These are phyloP conservation scores for Tetradesmus obliquus DNA, from an alignment of 139 green algal species.

Conservation along the genomic window DNA sequence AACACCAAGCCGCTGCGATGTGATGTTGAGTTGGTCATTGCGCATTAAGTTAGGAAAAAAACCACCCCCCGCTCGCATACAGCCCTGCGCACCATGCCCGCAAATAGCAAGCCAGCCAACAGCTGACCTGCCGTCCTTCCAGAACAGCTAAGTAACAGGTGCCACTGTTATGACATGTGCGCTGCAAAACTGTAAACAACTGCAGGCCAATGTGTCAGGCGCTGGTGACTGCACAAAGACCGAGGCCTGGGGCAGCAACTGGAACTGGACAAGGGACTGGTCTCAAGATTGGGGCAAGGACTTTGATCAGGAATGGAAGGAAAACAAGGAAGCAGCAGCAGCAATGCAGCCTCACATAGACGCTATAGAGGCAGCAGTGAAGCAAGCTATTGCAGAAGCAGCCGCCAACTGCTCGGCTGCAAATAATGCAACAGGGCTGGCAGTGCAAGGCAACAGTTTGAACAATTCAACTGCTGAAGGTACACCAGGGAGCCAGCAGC, in stretches of 20 bases:
- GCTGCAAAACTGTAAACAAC: neutral
- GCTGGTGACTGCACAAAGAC: constrained; percentile 31
- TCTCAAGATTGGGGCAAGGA: constrained; percentile 36
- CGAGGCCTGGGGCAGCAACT: constrained; percentile 16
- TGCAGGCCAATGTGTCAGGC: neutral
- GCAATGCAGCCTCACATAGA: neutral
- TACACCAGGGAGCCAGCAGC: neutral
- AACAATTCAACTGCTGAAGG: no score
- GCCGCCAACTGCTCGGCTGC: constrained; percentile 13
- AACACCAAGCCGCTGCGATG: no score
- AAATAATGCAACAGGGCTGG: neutral
- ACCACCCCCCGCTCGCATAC: no score
- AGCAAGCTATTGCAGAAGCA: neutral
- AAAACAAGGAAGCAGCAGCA: constrained; percentile 28
- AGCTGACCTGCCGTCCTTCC: no score
- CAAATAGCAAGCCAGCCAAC: no score
- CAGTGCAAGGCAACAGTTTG: neutral
- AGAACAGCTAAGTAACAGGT: no score
- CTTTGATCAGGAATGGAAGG: constrained; percentile 27
- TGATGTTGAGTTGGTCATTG: no score
- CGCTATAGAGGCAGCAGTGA: neutral
- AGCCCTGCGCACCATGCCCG: no score
- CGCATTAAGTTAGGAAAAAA: no score
- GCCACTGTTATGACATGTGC: no score
- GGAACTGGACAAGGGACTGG: constrained; percentile 32